phyloP scores from a whole-genome alignment of 2,329 filamentous ascomycete species.

The Penicillium polonicum region DNA sequence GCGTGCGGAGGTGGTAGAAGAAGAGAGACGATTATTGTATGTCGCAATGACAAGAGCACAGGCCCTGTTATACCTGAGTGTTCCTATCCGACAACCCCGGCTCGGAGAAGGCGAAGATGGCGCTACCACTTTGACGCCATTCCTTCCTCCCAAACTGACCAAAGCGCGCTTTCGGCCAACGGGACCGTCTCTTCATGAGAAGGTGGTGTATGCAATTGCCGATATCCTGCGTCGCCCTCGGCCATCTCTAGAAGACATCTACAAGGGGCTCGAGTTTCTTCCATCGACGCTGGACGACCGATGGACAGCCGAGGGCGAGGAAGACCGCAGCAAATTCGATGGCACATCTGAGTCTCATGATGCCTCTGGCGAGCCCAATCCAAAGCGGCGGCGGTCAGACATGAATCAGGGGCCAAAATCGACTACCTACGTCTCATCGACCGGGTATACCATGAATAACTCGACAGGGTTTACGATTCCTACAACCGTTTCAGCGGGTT shows the following conservation, averaged over 20 bases:
- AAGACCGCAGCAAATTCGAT: conserved; percentile 42
- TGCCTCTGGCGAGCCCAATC: conserved; percentile 22
- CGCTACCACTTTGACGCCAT: conserved; percentile 67
- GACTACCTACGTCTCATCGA: conserved; percentile 39
- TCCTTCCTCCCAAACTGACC: conserved; percentile 60
- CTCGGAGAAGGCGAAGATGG: conserved; percentile 49
- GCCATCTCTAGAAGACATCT: conserved; percentile 57
- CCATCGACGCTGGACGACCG: conserved; percentile 62
- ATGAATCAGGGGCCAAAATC: conserved; percentile 21
- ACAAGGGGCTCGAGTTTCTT: conserved; percentile 42
- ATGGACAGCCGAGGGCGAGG: conserved; percentile 65
- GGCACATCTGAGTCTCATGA: conserved; percentile 18
- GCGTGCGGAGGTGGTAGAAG: conserved; percentile 77
- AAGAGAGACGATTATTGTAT: conserved; percentile 85
- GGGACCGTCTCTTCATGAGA: conserved; percentile 68
- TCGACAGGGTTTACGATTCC: conserved; percentile 38
- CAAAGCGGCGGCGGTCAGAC: conserved; percentile 33
- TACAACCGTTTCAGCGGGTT: conserved; percentile 52
- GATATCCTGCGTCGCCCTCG: conserved; percentile 66
- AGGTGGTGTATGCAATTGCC: conserved; percentile 64
- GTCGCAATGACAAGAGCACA: conserved; percentile 96
- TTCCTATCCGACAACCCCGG: conserved; percentile 66
- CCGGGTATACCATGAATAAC: conserved; percentile 63
- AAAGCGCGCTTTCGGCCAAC: conserved; percentile 56
- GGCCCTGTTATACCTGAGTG: conserved; percentile 80